phyloP scores from a whole-genome alignment of 805 yeast species.

The Alloascoidea hylecoeti region DNA sequence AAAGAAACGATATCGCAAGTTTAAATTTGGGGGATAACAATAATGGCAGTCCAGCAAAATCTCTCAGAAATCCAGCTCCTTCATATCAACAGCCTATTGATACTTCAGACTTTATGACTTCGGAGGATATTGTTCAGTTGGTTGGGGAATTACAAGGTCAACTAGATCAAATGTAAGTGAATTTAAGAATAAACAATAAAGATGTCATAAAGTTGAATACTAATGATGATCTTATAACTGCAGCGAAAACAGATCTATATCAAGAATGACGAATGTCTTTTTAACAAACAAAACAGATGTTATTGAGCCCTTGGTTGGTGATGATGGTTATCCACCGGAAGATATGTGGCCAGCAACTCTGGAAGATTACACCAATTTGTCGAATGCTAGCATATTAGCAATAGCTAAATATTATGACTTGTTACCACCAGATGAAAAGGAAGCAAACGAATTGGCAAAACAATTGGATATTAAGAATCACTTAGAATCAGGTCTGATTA shows the following conservation, averaged over 20 bases:
- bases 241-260: not conserved
- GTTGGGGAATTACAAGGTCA: constrained; percentile 47
- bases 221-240: too few relatives aligned
- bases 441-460: not conserved
- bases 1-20: too few relatives aligned
- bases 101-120: constrained; percentile 2
- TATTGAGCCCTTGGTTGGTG: not conserved
- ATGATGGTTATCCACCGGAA: not conserved
- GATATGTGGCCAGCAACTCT: not conserved
- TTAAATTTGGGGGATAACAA: too few relatives aligned
- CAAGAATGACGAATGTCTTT: not conserved
- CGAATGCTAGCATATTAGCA: not conserved
- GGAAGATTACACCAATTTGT: not conserved
- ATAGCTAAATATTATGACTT: not conserved
- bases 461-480: not conserved
- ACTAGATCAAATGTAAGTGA: constrained; percentile 20
- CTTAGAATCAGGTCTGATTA: not conserved
- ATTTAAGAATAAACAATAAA: not conserved
- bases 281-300: not conserved
- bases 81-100: too few relatives aligned
- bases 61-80: too few relatives aligned
- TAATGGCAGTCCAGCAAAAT: too few relatives aligned
- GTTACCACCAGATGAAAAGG: not conserved
- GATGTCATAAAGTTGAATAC: too few relatives aligned
- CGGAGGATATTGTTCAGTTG: constrained; percentile 33